These are phyloP conservation scores for Fusarium virguliforme DNA, from an alignment of 2,329 filamentous ascomycete species.

Conservation along the genomic window DNA sequence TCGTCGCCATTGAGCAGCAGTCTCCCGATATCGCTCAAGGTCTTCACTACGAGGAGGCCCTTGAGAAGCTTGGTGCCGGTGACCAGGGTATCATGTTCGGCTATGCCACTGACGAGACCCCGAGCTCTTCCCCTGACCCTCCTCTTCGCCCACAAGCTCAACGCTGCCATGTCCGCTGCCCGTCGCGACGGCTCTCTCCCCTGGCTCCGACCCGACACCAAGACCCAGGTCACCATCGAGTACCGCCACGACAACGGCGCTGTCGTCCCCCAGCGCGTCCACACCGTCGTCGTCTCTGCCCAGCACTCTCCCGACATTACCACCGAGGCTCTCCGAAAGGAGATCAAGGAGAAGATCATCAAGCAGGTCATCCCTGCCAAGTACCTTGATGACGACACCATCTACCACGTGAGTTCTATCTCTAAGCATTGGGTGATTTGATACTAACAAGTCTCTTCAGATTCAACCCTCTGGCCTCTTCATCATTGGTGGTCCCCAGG, in stretches of 20 bases:
- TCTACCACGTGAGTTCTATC: conserved; percentile 84
- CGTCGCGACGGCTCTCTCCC: conserved; percentile 89
- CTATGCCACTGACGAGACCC: conserved; percentile 99
- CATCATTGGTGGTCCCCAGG: conserved; percentile 99
- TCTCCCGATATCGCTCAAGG: conserved; percentile 99
- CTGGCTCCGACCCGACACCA: conserved; percentile 98
- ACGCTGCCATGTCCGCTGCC: conserved; percentile 92
- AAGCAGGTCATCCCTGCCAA: conserved; percentile 93
- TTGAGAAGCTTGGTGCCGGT: conserved; percentile 98
- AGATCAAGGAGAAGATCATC: conserved; percentile 98
- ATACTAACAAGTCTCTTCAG: conserved; percentile 52
- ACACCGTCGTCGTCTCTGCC: conserved; percentile 97
- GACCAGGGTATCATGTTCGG: conserved; percentile 99
- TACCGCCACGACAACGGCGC: conserved; percentile 97
- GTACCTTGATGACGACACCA: conserved; percentile 92
- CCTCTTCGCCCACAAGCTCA: conserved; percentile 96
- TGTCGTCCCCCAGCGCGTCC: conserved; percentile 90
- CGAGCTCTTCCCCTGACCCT: conserved; percentile 94
- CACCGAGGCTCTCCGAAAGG: conserved; percentile 92
- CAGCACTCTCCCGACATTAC: conserved; percentile 92
- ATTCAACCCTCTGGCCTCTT: conserved; percentile 99
- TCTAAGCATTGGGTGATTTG: background rate
- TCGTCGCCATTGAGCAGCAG: conserved; percentile 99
- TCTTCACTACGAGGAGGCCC: conserved; percentile 97
- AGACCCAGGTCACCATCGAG: conserved; percentile 99